Evolutionary conservation across 108 stramenopile species (phyloP), one percentile per base, ranked within the genome.

Genomic region (Chaetoceros muelleri): DNA sequence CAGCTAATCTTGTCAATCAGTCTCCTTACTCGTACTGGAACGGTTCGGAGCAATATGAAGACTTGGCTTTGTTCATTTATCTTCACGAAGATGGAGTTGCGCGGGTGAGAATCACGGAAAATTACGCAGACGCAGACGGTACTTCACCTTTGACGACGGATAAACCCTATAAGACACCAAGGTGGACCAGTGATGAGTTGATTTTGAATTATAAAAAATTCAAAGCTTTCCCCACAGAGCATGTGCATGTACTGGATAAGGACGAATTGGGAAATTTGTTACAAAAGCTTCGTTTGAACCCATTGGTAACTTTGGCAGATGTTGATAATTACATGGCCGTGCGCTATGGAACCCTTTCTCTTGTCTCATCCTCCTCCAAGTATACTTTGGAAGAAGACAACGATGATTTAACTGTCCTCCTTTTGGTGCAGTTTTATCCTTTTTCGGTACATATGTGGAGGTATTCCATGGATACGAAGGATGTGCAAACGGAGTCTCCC

Each of bases 181-280:
- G 90, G 18, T 81, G 85, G 62, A 86, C 90, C 18, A 79, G 81
- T 40, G 90, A 92, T 72, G 90, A 87, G 24, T 66, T 92, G 60
- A 86, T 95, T 0, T 68, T 95, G 66, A 70, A 78, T 47, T 69
- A 66, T 23, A 65, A 88, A n/a, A 78, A 75, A 30, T 63, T 85
- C 68, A 53, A 56, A 28, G 30, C 69, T 24, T 79, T 65, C 30
- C n/a, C n/a, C n/a, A n/a, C n/a, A n/a, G 61, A 79, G 22, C 62
- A 70, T 55, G 80, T 77, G 19, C 58, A 60, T n/a, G n/a, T n/a
- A n/a, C n/a, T n/a, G n/a, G 40, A 30, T 62, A 25, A 48, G 7
- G 30, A 55, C 31, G 49, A 30, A 27, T 30, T 55, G 30, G 54
- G 54, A 44, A 28, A n/a, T 2, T 28, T 31, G 23, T 28, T 69